Base-by-base conservation (phyloP, 1,284 basidiomycete species). In the Athelia psychrophila region DNA sequence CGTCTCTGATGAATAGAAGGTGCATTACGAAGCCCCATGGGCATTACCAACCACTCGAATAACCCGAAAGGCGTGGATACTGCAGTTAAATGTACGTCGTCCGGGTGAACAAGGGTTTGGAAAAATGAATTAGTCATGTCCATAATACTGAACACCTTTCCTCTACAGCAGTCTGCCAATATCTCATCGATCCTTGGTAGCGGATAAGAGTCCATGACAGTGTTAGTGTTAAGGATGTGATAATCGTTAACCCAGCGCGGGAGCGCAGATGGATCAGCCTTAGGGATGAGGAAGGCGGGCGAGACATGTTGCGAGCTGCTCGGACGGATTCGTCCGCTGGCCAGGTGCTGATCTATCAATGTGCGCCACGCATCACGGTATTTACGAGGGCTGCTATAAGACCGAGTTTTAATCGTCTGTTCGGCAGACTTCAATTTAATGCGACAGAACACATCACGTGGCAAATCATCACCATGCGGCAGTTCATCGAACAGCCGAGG, bases 1-100 rank as follows among this genome's bases (percentile, higher is more conserved):
- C 44, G 38, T 0, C 35, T 18, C 22, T 69, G 64, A 23, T 69
- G 62, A 1, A 52, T 47, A 0, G 63, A 51, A 0, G 58, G 64
- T 0, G 59, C 56, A 45, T 71, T 70, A 0, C 36, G 44, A 0
- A 63, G 53, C 0, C 64, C 69, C 55, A 63, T 62, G 0, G 61
- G 65, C 68, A 68, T 68, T 0, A 66, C 60, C 0, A 40, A 30
- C 62, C 64, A 70, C 27, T 69, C 56, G 16, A 58, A 66, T 0
- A 64, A 23, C 0, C 63, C 62, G 47, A 54, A 63, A 0, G 55
- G 27, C 27, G 27, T 30, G 5, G 27, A 6, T 13, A 30, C 27
- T 13, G 27, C 27, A 5, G 27, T 30, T 5, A 6, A 30, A 30
- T 5, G 27, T 30, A 30, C 27, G 27, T 30, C 27, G 27, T 30